Percentiles rank a stretch among this genome's conserved stretches.
phyloP scores from a whole-genome alignment of 371 early-diverging fungal genomes.

The Chytridiales sp. region DNA sequence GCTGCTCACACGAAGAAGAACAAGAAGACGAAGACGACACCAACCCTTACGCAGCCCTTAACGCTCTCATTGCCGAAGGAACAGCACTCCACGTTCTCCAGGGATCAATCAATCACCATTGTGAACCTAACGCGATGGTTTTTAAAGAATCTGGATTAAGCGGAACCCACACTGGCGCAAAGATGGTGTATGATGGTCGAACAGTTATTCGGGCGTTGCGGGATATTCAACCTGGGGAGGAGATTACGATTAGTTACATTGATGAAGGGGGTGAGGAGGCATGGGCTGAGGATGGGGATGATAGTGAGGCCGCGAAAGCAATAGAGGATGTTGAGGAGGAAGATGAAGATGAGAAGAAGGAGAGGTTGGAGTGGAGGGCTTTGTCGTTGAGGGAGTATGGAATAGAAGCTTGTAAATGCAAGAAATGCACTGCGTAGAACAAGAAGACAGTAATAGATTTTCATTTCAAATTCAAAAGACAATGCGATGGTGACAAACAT shows the following conservation, averaged over 20 bases:
- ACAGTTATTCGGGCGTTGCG: constrained; percentile 23
- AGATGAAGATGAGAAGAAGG: constrained; percentile 4
- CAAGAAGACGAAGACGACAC: neutral
- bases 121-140: constrained; percentile 29
- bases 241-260: constrained; percentile 26
- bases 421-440: constrained; percentile 17
- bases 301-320: constrained; percentile 3
- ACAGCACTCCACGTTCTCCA: constrained; percentile 27
- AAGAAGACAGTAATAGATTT: no score
- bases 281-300: neutral
- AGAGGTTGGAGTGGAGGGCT: constrained; percentile 18
- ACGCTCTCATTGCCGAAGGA: constrained; percentile 17
- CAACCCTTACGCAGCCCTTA: constrained; percentile 14
- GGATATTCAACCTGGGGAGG: constrained; percentile 21
- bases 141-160: constrained; percentile 10
- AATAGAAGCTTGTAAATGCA: constrained; percentile 18
- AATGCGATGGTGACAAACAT: no score
- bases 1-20: neutral
- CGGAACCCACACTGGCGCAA: neutral
- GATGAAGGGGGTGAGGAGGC: constrained; percentile 20
- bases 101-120: constrained; percentile 29
- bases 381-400: constrained; percentile 25
- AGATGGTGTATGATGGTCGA: constrained; percentile 16
- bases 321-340: constrained; percentile 8
- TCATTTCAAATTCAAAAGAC: no score